Evolutionary conservation across 352 stramenopile species (phyloP).

Genomic region (Pythium folliculosum): DNA sequence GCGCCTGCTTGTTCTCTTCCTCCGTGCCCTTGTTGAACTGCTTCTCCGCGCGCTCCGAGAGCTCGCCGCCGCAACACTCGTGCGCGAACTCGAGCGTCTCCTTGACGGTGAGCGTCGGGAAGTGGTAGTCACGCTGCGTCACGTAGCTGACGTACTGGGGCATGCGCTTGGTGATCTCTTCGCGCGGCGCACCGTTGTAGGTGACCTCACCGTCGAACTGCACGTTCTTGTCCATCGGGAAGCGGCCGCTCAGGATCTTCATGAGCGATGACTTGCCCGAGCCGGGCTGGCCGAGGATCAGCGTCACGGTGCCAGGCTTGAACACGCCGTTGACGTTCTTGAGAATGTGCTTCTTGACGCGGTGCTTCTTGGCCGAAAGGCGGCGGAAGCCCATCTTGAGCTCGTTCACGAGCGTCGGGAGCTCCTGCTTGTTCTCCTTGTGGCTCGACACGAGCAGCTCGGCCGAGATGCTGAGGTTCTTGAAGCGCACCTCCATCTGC

Average conservation of each 20-base stretch:
- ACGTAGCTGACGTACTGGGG: conserved; percentile 55
- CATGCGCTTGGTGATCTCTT: conserved; percentile 34
- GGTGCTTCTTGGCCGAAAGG: conserved; percentile 19
- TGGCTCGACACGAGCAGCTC: conserved; percentile 26
- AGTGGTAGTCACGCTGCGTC: conserved; percentile 46
- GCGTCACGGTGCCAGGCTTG: no score
- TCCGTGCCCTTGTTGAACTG: conserved; percentile 35
- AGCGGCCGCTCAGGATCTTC: conserved; percentile 54
- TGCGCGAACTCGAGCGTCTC: conserved; percentile 64
- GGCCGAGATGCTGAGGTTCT: conserved; percentile 35
- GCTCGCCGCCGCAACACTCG: conserved; percentile 43
- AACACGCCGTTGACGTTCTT: no score
- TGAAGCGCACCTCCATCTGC: conserved; percentile 38
- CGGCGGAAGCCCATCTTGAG: conserved; percentile 5
- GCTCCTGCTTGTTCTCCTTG: conserved; percentile 9
- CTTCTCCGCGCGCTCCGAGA: conserved; percentile 31
- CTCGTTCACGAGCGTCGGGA: conserved; percentile 21
- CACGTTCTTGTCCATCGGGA: conserved; percentile 44
- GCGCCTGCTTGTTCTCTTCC: conserved; percentile 45
- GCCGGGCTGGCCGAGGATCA: no score
- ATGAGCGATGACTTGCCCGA: conserved; percentile 56
- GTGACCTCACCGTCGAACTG: conserved; percentile 38
- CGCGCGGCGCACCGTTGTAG: conserved; percentile 43
- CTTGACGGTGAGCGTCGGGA: conserved; percentile 47
- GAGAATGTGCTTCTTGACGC: conserved; percentile 31